Percentiles rank a stretch among this genome's conserved stretches.
Evolutionary conservation across 1,284 basidiomycete genomes (phyloP).

Genomic region (Baeospora myosura): DNA sequence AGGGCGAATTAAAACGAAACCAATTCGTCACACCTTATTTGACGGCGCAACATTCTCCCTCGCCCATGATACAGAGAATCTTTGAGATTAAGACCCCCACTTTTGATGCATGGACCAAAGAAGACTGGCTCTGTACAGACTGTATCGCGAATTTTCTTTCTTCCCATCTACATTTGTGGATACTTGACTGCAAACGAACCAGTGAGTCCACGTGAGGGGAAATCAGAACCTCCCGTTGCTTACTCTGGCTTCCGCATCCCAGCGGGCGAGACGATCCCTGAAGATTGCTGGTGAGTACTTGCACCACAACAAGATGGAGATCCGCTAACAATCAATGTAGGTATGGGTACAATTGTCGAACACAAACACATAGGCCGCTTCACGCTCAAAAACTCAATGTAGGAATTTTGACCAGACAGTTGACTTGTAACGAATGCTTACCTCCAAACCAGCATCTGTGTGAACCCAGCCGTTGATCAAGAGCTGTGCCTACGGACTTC

Average conservation of each 20-base stretch:
- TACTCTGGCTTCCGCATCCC: background rate
- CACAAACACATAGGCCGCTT: slow-evolving; percentile 18
- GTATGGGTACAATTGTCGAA: slow-evolving; percentile 27
- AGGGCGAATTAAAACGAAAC: slow-evolving; percentile 13
- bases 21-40: slow-evolving; percentile 3
- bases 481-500: too few relatives aligned
- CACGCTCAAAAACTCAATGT: slow-evolving; percentile 24
- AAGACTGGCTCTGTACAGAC: slow-evolving; percentile 25
- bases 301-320: background rate
- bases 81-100: slow-evolving; percentile 19
- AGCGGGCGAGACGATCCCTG: slow-evolving; percentile 7
- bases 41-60: background rate
- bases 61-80: slow-evolving; percentile 19
- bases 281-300: slow-evolving; percentile 12
- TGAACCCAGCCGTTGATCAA: too few relatives aligned
- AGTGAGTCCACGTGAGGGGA: slow-evolving; percentile 5
- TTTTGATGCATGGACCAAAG: slow-evolving; percentile 24
- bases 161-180: slow-evolving; percentile 25
- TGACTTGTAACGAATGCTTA: background rate
- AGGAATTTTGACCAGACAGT: background rate
- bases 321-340: slow-evolving; percentile 10
- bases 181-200: slow-evolving; percentile 13
- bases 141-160: slow-evolving; percentile 23
- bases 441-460: background rate
- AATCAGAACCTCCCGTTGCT: background rate